Evolutionary conservation across 768 basidiomycete species (phyloP), one percentile per base, ranked within the genome.

Genomic region (Myochromella boudieri): DNA sequence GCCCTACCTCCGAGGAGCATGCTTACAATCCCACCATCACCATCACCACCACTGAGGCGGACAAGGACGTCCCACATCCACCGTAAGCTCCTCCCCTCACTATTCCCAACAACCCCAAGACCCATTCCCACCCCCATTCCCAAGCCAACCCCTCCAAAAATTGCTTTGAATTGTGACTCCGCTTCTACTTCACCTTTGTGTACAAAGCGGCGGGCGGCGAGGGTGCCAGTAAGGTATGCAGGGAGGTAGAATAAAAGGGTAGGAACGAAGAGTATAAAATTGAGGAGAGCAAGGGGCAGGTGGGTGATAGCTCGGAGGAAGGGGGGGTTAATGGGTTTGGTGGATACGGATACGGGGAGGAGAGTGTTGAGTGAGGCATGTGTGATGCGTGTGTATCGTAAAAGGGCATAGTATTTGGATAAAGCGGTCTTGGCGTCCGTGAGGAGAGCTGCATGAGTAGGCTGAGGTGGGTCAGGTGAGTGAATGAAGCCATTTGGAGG

Each of bases 91-190:
- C 46, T 18, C 42, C 14, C 14, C 29, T 10, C 31, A 44, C 32
- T 41, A 41, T 59, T 57, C 61, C 54, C 36, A 64, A 40, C 12
- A 55, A 22, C 40, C 53, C 59, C 25, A 67, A 49, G 12, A 59
- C 42, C 33, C 40, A 56, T 27, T 0, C 60, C 59, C 21, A 57
- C 47, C 37, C 66, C 61, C 31, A 60, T 27, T 28, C 70, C 61
- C 46, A 64, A 48, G 20, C 77, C 75, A 8, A 78, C 21, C 2
- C 76, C 76, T 2, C 83, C 84, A 20, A 82, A 75, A 7, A 83
- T 68, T 37, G 81, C 70, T 63, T 86, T 85, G 63, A 80, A 87
- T 63, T 88, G 85, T n/a, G 85, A 84, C 39, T 76, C 66, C 24
- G 78, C 75, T 57, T 87, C 86, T 57, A 85, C 75, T 58, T 87